Percentiles rank a stretch among this genome's conserved stretches.
These are phyloP conservation scores for Penicillium canescens DNA, from an alignment of 495 filamentous ascomycete species.

Conservation along the genomic window DNA sequence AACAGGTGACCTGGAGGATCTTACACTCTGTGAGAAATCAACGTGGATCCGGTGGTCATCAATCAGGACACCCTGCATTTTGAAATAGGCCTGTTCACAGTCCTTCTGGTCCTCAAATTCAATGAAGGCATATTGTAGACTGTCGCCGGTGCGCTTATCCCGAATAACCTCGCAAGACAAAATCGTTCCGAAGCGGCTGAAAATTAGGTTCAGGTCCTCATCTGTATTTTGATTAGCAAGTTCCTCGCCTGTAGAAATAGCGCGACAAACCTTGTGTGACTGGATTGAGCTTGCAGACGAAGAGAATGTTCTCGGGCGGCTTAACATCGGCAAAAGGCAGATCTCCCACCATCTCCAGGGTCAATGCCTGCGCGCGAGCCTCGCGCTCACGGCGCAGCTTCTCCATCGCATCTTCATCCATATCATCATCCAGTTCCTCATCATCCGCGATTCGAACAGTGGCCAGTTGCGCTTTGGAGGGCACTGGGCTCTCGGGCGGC, in stretches of 20 bases:
- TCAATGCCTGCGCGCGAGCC: slow-evolving; percentile 90
- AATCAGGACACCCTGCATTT: slow-evolving; percentile 96
- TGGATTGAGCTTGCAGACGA: slow-evolving; percentile 98
- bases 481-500: slow-evolving; percentile 77
- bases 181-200: slow-evolving; percentile 95
- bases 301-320: slow-evolving; percentile 94
- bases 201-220: slow-evolving; percentile 91
- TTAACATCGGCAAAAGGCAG: slow-evolving; percentile 97
- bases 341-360: slow-evolving; percentile 96
- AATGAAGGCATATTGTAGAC: slow-evolving; percentile 96
- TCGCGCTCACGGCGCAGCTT: slow-evolving; percentile 83
- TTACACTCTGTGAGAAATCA: slow-evolving; percentile 94
- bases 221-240: slow-evolving; percentile 49
- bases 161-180: slow-evolving; percentile 95
- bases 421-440: slow-evolving; percentile 74
- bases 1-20: slow-evolving; percentile 14
- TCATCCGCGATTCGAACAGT: slow-evolving; percentile 91
- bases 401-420: slow-evolving; percentile 77
- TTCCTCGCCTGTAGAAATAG: background rate
- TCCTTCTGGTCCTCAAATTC: slow-evolving; percentile 91
- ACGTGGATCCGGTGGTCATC: slow-evolving; percentile 98
- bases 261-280: slow-evolving; percentile 70
- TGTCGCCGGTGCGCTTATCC: slow-evolving; percentile 91
- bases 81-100: slow-evolving; percentile 96
- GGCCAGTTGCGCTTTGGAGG: slow-evolving; percentile 80